phyloP scores from a whole-genome alignment of 257 asterid species.

The Solanum virginianum region DNA sequence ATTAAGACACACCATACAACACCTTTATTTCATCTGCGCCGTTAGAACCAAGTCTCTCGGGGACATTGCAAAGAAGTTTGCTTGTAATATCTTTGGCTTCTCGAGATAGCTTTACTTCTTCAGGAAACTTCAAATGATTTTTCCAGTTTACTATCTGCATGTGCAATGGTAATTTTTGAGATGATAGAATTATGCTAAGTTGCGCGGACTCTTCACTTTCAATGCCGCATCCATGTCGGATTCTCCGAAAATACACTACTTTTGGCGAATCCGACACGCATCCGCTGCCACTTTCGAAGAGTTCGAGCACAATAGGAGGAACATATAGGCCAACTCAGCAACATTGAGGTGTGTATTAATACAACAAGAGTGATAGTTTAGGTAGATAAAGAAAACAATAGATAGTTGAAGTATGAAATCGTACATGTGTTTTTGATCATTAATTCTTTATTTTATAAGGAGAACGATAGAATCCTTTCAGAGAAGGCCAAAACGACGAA shows the following conservation, averaged over 20 bases:
- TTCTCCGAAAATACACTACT: too few species aligned
- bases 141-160: constrained; percentile 94
- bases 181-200: background rate
- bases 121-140: constrained; percentile 84
- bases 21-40: constrained; percentile 92
- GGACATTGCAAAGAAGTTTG: constrained; percentile 78
- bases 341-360: background rate
- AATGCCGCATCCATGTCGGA: too few species aligned
- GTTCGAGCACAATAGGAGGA: background rate
- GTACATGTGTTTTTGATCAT: background rate
- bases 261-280: too few species aligned
- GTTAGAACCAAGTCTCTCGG: constrained; percentile 80
- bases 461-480: background rate
- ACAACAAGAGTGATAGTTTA: background rate
- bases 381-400: background rate
- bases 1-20: constrained; percentile 33
- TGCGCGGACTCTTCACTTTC: too few species aligned
- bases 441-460: background rate
- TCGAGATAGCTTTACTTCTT: constrained; percentile 68
- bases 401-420: background rate
- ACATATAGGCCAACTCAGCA: background rate
- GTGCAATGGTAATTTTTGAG: background rate
- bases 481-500: background rate
- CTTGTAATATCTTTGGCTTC: constrained; percentile 80
- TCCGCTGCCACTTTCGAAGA: too few species aligned